phyloP scores from a whole-genome alignment of 208 protist genomes.

The Leishmania lainsoni region DNA sequence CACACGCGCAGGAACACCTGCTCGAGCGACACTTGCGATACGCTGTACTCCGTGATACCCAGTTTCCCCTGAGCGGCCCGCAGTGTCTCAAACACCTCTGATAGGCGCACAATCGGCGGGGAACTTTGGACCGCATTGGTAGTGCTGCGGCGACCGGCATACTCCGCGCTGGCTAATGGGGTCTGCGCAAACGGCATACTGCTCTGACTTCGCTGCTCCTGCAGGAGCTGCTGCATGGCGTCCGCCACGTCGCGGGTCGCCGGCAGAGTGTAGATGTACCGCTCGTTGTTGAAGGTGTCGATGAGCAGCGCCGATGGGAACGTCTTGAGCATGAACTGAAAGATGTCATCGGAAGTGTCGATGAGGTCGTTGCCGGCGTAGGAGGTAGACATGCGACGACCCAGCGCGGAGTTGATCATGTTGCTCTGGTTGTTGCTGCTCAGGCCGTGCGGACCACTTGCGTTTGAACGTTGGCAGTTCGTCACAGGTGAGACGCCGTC shows the following conservation, averaged over 20 bases:
- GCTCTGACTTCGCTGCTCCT: slow-evolving; percentile 21
- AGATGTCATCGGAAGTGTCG: slow-evolving; percentile 30
- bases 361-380: slow-evolving; percentile 36
- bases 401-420: neutral
- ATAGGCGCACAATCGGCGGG: slow-evolving; percentile 33
- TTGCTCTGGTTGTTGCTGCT: neutral
- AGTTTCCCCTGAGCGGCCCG: slow-evolving; percentile 35
- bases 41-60: slow-evolving; percentile 72
- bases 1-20: slow-evolving; percentile 71
- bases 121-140: neutral
- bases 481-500: neutral
- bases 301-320: slow-evolving; percentile 46
- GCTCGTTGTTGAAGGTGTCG: slow-evolving; percentile 46
- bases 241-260: slow-evolving; percentile 31
- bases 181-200: slow-evolving; percentile 12
- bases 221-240: slow-evolving; percentile 31
- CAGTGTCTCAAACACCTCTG: slow-evolving; percentile 51
- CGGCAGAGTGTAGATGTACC: slow-evolving; percentile 43
- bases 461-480: neutral
- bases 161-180: neutral
- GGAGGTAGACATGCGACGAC: slow-evolving; percentile 18
- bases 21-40: slow-evolving; percentile 73
- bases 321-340: slow-evolving; percentile 37
- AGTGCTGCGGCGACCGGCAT: neutral
- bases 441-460: neutral